Evolutionary conservation across 116 monocot species (phyloP).

Genomic region (Phalaenopsis hybrid): DNA sequence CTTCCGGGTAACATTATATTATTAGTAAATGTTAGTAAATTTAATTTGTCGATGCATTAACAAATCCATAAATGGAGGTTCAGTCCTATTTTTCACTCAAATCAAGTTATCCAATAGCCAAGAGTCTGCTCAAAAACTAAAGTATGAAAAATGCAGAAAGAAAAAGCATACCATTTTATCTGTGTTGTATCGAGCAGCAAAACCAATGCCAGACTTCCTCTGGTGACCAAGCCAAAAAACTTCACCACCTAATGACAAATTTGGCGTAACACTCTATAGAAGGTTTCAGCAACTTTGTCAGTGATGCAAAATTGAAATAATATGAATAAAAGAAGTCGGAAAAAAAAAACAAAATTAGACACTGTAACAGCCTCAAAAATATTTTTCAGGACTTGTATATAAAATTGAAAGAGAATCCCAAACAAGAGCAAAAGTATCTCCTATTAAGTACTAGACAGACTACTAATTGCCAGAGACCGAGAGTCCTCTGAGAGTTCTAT

Average conservation of each 20-base stretch:
- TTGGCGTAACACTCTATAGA: conserved; percentile 79
- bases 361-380: background rate
- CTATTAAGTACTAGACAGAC: background rate
- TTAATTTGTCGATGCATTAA: background rate
- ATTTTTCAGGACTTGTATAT: background rate
- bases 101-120: background rate
- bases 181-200: conserved; percentile 81
- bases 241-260: conserved; percentile 75
- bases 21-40: background rate
- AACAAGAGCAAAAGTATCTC: background rate
- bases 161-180: conserved; percentile 63
- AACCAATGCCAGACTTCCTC: conserved; percentile 88
- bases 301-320: background rate
- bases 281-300: background rate
- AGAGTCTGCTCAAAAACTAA: background rate
- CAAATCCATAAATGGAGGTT: background rate
- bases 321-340: background rate
- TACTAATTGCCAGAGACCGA: background rate
- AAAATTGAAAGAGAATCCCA: background rate
- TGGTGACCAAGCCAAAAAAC: conserved; percentile 88
- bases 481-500: background rate
- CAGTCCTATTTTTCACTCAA: background rate
- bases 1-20: background rate
- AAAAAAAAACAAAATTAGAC: background rate
- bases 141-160: background rate